Conservation (phyloP, 768 basidiomycete genomes). For the Suillus americanus region DNA sequence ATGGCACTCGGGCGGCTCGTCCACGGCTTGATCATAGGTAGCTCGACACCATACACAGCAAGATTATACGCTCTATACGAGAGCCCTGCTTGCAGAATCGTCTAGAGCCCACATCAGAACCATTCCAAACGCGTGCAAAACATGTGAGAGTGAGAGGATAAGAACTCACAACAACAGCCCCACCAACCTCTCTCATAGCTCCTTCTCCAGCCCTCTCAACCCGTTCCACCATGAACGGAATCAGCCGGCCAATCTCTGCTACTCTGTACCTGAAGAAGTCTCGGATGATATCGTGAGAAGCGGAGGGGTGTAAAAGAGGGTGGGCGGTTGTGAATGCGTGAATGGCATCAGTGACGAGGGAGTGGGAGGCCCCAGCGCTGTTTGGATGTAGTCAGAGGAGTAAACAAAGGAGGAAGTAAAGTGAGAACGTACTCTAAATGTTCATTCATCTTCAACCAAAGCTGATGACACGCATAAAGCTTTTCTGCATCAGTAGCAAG, state of each 20-base stretch:
- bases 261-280: slow-evolving; percentile 79
- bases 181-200: slow-evolving; percentile 40
- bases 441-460: slow-evolving; percentile 80
- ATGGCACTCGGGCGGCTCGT: slow-evolving; percentile 70
- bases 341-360: slow-evolving; percentile 71
- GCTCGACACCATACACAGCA: slow-evolving; percentile 74
- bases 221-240: slow-evolving; percentile 56
- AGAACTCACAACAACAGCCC: slow-evolving; percentile 56
- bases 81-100: slow-evolving; percentile 67
- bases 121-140: background rate
- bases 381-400: slow-evolving; percentile 4
- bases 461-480: slow-evolving; percentile 72
- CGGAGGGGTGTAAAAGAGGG: slow-evolving; percentile 13
- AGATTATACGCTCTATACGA: slow-evolving; percentile 74
- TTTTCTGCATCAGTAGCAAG: slow-evolving; percentile 86
- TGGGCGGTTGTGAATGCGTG: slow-evolving; percentile 59
- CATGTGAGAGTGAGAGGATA: background rate
- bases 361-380: slow-evolving; percentile 57
- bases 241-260: slow-evolving; percentile 61
- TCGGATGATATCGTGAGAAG: slow-evolving; percentile 70
- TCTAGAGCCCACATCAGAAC: slow-evolving; percentile 40
- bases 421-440: slow-evolving; percentile 51
- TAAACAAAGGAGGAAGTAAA: background rate
- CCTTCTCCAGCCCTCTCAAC: slow-evolving; percentile 19
- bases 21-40: slow-evolving; percentile 78